Evolutionary conservation across 2,329 filamentous ascomycete species (phyloP), one percentile per base, ranked within the genome.

Genomic region (Ceratocystis lukuohia): DNA sequence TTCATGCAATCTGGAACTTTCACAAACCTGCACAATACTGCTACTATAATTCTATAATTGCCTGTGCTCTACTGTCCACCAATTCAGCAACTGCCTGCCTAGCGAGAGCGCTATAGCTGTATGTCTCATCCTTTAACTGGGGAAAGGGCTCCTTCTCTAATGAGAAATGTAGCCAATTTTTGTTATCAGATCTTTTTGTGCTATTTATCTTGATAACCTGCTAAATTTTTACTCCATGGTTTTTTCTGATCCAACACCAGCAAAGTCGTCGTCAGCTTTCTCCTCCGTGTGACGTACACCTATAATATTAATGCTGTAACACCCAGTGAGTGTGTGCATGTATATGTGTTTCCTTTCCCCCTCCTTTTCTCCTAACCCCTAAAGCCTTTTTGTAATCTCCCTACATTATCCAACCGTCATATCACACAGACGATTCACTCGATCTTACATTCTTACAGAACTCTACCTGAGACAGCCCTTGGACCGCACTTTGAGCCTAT

Each of bases 81-180:
- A 22, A 20, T 20, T 37, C n/a, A 30, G 53, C 25, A 30, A 28
- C 22, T 57, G 10, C 53, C 53, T 28, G 53, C 10, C 50, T 22
- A 37, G 33, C 33, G 33, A 37, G 33, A 37, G 33, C 8, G 2
- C 7, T 37, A 30, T 5, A 22, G 53, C 8, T 57, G 53, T 57
- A 28, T 57, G 53, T 57, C 53, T 57, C 53, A 57, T 57, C 53
- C 53, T 57, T 57, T 30, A 22, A 57, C 53, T 30, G 53, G 53
- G 6, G 22, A 5, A 12, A 6, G 22, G 25, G 1, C 53, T 57
- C 53, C 53, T 28, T 57, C 22, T 57, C 15, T 57, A 5, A 17
- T 57, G 50, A 10, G 28, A 3, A 57, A 57, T 17, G 22, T 17
- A 28, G 17, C 53, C 25, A 12, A n/a, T 28, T 15, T 17, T 30